These are phyloP conservation scores for Aspergillus steynii DNA, from an alignment of 495 filamentous ascomycete genomes.

Conservation along the genomic window DNA sequence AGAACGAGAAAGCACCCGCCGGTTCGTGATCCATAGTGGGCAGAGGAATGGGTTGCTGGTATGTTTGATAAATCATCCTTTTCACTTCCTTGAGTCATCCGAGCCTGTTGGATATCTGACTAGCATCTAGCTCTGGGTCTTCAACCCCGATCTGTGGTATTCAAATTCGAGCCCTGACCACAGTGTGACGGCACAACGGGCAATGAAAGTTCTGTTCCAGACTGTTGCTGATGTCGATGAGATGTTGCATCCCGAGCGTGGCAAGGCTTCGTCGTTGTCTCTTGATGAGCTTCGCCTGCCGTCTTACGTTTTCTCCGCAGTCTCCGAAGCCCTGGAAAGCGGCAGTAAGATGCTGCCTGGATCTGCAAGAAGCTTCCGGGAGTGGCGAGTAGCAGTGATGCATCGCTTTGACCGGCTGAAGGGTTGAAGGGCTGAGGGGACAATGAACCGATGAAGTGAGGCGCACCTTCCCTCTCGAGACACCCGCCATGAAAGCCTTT, in stretches of 20 bases:
- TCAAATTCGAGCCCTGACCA: slow-evolving; percentile 46
- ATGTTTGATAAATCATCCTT: slow-evolving; percentile 5
- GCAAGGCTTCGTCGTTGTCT: slow-evolving; percentile 43
- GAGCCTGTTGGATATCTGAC: slow-evolving; percentile 28
- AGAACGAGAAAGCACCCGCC: slow-evolving; percentile 46
- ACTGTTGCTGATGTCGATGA: slow-evolving; percentile 49
- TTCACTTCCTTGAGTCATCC: slow-evolving; percentile 1
- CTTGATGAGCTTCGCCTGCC: slow-evolving; percentile 69
- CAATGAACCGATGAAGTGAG: neutral
- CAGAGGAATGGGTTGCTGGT: slow-evolving; percentile 43
- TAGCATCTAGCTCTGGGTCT: slow-evolving; percentile 61
- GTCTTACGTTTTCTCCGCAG: slow-evolving; percentile 39
- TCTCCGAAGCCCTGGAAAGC: slow-evolving; percentile 42
- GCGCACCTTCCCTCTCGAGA: neutral
- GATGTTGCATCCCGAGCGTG: slow-evolving; percentile 53
- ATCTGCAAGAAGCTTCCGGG: slow-evolving; percentile 56
- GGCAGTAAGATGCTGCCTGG: slow-evolving; percentile 58
- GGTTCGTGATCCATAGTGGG: slow-evolving; percentile 49
- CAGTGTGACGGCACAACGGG: slow-evolving; percentile 42
- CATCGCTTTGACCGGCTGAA: slow-evolving; percentile 35
- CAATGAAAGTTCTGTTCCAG: slow-evolving; percentile 68
- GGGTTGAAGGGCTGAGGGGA: slow-evolving; percentile 4
- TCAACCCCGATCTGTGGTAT: slow-evolving; percentile 68
- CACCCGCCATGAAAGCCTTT: neutral
- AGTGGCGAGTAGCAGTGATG: slow-evolving; percentile 69